Evolutionary conservation across 768 basidiomycete species (phyloP).

Genomic region (Collybia nuda): DNA sequence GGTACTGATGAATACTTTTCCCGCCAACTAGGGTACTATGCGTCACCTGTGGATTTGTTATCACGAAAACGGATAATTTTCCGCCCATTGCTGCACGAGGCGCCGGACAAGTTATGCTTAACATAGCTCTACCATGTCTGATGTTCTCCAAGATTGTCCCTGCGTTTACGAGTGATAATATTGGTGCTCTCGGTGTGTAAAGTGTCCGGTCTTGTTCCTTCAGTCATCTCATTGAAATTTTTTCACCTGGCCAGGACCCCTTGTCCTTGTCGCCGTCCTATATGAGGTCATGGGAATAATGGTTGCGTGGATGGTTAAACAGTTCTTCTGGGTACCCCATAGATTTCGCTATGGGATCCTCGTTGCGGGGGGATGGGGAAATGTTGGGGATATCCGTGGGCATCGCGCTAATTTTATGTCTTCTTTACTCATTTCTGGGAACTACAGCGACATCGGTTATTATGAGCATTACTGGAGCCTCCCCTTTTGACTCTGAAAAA

Average conservation of each 20-base stretch:
- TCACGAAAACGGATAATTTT: slow-evolving; percentile 63
- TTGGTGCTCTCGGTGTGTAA: slow-evolving; percentile 50
- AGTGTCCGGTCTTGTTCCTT: background rate
- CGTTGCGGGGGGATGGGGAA: slow-evolving; percentile 68
- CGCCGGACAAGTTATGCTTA: slow-evolving; percentile 61
- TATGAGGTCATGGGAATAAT: slow-evolving; percentile 57
- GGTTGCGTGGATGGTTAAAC: slow-evolving; percentile 55
- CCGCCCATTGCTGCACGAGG: slow-evolving; percentile 57
- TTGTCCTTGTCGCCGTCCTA: slow-evolving; percentile 57
- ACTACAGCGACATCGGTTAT: slow-evolving; percentile 61
- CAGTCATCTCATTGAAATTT: too few species aligned
- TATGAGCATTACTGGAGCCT: slow-evolving; percentile 56
- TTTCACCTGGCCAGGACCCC: slow-evolving; percentile 44
- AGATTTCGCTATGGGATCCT: slow-evolving; percentile 72
- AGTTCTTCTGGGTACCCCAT: slow-evolving; percentile 76
- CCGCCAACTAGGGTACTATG: slow-evolving; percentile 50
- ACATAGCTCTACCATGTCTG: slow-evolving; percentile 61
- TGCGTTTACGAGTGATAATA: slow-evolving; percentile 58
- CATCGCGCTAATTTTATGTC: slow-evolving; percentile 3
- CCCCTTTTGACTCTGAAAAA: slow-evolving; percentile 57
- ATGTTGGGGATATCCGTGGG: slow-evolving; percentile 72
- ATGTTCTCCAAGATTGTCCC: slow-evolving; percentile 75
- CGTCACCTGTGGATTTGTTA: slow-evolving; percentile 51
- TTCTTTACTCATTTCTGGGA: background rate
- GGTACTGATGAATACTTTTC: background rate